Conservation (phyloP, 2,329 filamentous ascomycete genomes). For the Chaetoscypha palmicola region DNA sequence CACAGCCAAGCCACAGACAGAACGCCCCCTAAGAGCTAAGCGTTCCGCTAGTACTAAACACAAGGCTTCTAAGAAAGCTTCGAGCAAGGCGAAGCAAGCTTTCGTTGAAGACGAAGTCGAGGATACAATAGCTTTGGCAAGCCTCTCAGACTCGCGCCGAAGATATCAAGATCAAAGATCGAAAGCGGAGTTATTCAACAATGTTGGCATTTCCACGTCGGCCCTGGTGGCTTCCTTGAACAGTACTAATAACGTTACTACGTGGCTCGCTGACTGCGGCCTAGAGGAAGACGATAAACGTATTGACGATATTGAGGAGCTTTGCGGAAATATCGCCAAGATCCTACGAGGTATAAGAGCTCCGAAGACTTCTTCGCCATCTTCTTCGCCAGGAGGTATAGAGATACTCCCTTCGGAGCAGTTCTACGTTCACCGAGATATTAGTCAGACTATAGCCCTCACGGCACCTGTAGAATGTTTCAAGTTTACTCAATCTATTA, state of each 20-base stretch:
- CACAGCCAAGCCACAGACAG: no score
- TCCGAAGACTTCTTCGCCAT: background rate
- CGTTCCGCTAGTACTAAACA: no score
- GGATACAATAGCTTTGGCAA: no score
- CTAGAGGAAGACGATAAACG: background rate
- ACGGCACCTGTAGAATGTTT: background rate
- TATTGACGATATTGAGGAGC: background rate
- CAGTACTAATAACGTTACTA: background rate
- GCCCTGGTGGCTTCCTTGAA: background rate
- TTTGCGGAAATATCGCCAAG: background rate
- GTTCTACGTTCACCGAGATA: background rate
- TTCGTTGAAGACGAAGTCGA: no score
- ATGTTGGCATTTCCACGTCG: background rate
- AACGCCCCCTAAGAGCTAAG: no score
- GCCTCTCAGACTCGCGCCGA: no score
- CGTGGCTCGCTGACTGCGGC: background rate
- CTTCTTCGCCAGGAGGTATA: background rate
- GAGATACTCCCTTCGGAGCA: background rate
- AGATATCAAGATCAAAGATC: no score
- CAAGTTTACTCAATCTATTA: background rate
- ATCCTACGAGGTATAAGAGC: background rate
- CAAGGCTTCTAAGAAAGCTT: no score
- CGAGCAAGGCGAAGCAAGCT: no score
- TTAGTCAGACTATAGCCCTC: background rate
- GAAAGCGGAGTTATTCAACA: no score